Evolutionary conservation across 108 stramenopile genomes (phyloP), one percentile per base, ranked within the genome.

Genomic region (Pseudonitzschia pungens): DNA sequence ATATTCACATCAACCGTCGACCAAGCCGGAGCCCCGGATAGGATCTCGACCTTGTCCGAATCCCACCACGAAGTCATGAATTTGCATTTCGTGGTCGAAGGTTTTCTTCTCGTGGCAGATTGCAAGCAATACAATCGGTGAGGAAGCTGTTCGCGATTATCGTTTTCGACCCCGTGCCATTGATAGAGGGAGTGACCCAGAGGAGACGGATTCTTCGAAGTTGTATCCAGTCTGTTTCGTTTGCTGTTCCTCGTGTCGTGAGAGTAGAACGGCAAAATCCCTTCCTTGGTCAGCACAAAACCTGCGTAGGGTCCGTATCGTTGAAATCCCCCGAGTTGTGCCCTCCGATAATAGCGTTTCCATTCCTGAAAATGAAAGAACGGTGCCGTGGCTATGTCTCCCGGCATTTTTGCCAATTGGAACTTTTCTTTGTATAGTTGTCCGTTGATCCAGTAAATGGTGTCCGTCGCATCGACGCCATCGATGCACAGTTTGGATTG

Each of bases 291-390:
- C 14, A 92, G 44, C 7, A 85, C 77, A 68, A 76, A 68, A 41
- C 75, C 56, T 31, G 52, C 36, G 27, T 43, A 52, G 14, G 66
- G 40, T 52, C 85, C 70, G 16, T 44, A 14, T 51, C 73, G 57
- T 31, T 74, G 70, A 65, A 84, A 66, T 65, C 83, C 72, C 65
- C 83, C 71, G 45, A 92, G 75, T 74, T 93, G 89, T 32, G 77
- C 71, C 7, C 68, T 58, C 26, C 92, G 84, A 65, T 87, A 96
- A 7, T 77, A 79, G 60, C 95, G 89, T 77, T 96, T 96, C 90
- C 92, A 96, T 79, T 96, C 95, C 72, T 96, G 92, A 75, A 93
- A 96, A 71, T 96, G 95, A 71, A 96, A 96, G 78, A 96, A 93
- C 36, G 95, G 92, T 40, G 85, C 87, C 20, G 87, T 86, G 41